Evolutionary conservation across 441 rosid genomes (phyloP), one percentile per base, ranked within the genome.

Genomic region (Viola pubescens): DNA sequence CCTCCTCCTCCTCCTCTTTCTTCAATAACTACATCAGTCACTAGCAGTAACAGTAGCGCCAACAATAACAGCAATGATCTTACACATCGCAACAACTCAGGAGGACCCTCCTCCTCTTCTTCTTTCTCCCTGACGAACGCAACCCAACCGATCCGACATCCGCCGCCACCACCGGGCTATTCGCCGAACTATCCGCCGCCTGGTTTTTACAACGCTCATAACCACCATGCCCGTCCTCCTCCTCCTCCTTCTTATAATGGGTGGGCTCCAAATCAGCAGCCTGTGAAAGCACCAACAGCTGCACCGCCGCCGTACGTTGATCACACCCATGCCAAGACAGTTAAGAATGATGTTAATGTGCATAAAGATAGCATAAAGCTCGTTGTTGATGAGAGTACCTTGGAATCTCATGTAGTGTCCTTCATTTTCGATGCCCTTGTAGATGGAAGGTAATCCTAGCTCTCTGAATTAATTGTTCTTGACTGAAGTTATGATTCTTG

Each of bases 291-390:
- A 4, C 55, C 14, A 19, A 7, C 58, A 10, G 7, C 34, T 7
- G 19, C 34, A 50, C 42, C 85, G 12, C 69, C 75, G 14, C 78
- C 88, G 0, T 73, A 76, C 50, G 83, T 88, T 44, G 89, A 91
- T 58, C 83, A 85, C 54, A 83, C 79, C 67, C 79, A 64, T 60
- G 89, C 92, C 2, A 86, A 78, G 85, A 88, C 82, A 70, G 76
- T 91, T 56, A 82, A 78, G 78, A 89, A 83, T 69, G 87, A 76
- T 56, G 82, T 89, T 60, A 91, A 91, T 73, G 89, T 91, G 66
- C 86, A 81, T 57, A 85, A 81, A 68, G 80, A 78, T 55, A 66
- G 38, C 11, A 54, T 81, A 69, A 77, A 72, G 71, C 68, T 88
- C 52, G 71, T 54, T 37, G 74, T 79, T 9, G 98, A 91, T 63